Conservation (phyloP, 495 filamentous ascomycete species). For the Penicillium riverlandense region DNA sequence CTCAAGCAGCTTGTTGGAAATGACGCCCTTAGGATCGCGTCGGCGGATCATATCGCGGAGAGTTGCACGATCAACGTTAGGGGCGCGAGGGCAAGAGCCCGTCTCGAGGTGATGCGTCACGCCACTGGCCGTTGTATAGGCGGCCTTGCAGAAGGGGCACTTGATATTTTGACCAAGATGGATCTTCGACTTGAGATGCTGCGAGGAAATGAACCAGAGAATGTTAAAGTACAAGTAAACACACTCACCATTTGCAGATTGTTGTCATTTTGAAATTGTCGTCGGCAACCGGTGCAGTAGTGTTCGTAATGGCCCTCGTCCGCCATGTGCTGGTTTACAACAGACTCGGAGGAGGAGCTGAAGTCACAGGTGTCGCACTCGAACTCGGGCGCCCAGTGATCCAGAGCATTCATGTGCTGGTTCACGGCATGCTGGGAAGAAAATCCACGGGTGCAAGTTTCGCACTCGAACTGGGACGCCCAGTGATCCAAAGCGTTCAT, state of each 20-base stretch:
- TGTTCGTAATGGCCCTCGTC: slow-evolving; percentile 19
- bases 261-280: slow-evolving; percentile 30
- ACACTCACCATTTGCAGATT: slow-evolving; percentile 28
- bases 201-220: background rate
- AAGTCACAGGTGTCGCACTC: slow-evolving; percentile 31
- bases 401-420: slow-evolving; percentile 30
- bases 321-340: slow-evolving; percentile 32
- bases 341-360: slow-evolving; percentile 14
- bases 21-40: slow-evolving; percentile 26
- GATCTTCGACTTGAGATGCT: slow-evolving; percentile 39
- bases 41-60: slow-evolving; percentile 23
- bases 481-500: too few species aligned
- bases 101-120: slow-evolving; percentile 39
- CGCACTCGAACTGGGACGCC: too few species aligned
- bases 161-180: slow-evolving; percentile 22
- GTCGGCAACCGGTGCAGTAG: slow-evolving; percentile 32
- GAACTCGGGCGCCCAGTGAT: slow-evolving; percentile 21
- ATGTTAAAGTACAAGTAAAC: background rate
- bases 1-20: slow-evolving; percentile 35
- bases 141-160: slow-evolving; percentile 38
- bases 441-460: slow-evolving; percentile 29
- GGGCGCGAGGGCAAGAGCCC: slow-evolving; percentile 30
- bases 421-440: slow-evolving; percentile 7
- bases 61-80: slow-evolving; percentile 26
- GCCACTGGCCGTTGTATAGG: slow-evolving; percentile 35